Conservation (phyloP, 2,329 filamentous ascomycete genomes). For the Venturiaceae sp. region DNA sequence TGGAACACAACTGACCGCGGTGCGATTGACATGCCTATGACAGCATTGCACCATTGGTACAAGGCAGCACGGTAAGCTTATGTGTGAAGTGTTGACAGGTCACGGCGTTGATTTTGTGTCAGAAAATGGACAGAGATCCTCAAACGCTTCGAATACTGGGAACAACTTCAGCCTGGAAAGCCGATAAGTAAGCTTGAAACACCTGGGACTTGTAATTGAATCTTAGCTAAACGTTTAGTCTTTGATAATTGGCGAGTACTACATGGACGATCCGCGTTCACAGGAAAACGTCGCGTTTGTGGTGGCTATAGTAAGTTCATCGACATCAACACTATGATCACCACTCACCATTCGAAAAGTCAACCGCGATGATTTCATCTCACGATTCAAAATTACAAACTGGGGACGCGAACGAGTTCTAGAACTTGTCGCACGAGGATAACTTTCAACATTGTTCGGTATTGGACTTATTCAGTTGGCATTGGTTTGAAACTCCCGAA, state of each 20-base stretch:
- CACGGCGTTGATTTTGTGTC: not conserved
- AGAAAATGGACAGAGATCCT: slow-evolving; percentile 64
- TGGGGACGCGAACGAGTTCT: slow-evolving; percentile 3
- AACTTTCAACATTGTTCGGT: not conserved
- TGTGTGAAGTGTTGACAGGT: not conserved
- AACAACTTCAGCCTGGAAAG: slow-evolving; percentile 69
- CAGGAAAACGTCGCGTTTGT: slow-evolving; percentile 77
- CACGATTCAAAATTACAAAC: slow-evolving; percentile 10
- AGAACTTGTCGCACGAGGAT: not conserved
- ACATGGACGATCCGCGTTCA: slow-evolving; percentile 77
- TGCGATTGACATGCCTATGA: slow-evolving; percentile 47
- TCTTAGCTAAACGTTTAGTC: slow-evolving; percentile 39
- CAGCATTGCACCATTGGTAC: slow-evolving; percentile 60
- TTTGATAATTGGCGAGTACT: slow-evolving; percentile 96
- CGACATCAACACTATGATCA: not conserved
- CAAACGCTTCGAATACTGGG: slow-evolving; percentile 63
- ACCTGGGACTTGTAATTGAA: not conserved
- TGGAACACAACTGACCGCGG: slow-evolving; percentile 94
- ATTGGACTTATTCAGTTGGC: too few relatives aligned
- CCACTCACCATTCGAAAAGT: slow-evolving; percentile 7
- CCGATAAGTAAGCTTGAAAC: slow-evolving; percentile 53
- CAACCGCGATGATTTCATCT: slow-evolving; percentile 14
- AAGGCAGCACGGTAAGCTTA: slow-evolving; percentile 47
- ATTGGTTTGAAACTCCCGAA: too few relatives aligned
- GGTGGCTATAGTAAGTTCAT: slow-evolving; percentile 71